Conservation (phyloP, 129 eudicot species). For the Chrysanthemum lavandulifolium region DNA sequence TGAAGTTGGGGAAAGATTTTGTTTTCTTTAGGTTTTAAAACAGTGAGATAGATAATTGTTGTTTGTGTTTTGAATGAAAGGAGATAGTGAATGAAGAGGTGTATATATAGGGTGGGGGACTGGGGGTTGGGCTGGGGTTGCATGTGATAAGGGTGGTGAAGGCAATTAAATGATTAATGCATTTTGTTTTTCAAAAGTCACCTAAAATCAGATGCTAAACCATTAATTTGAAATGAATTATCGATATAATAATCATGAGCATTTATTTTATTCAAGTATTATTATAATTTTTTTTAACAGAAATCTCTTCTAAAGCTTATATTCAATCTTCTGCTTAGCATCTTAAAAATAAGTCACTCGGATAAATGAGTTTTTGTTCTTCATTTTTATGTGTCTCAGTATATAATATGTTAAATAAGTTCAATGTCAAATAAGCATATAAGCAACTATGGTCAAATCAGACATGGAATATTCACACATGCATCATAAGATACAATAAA, state of each 20-base stretch:
- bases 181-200: constrained; percentile 15
- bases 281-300: neutral
- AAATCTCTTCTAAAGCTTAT: too few species aligned
- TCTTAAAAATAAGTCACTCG: too few species aligned
- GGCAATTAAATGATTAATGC: constrained; percentile 19
- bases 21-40: neutral
- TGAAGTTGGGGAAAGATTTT: neutral
- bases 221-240: neutral
- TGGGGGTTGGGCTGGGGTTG: constrained; percentile 19
- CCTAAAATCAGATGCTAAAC: neutral
- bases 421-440: neutral
- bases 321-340: too few species aligned
- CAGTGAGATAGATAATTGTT: neutral
- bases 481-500: neutral
- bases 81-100: constrained; percentile 25
- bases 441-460: neutral
- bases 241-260: neutral
- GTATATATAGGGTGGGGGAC: constrained; percentile 35
- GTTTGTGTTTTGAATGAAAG: constrained; percentile 23
- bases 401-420: neutral
- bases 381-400: too few species aligned
- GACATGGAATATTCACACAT: constrained; percentile 8
- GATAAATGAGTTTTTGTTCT: too few species aligned
- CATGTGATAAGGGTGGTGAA: constrained; percentile 40
- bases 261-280: neutral